Percentiles rank a stretch among this genome's conserved stretches.
These are phyloP conservation scores for Hanseniaspora valbyensis DNA, from an alignment of 805 yeast species.

Conservation along the genomic window DNA sequence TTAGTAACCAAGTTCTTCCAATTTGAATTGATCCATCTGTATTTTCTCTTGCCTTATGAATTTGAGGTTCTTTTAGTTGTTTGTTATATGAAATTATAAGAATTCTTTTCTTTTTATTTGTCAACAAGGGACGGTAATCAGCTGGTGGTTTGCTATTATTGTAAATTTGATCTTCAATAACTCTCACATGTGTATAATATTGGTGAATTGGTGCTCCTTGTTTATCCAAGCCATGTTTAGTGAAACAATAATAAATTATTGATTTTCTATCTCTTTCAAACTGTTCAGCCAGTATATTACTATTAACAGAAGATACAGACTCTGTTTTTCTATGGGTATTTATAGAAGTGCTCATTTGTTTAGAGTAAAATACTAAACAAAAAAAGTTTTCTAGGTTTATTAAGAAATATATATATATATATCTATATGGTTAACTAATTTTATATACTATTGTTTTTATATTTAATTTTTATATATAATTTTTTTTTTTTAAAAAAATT, in stretches of 20 bases:
- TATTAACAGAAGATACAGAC: conserved; percentile 28
- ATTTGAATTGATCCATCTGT: conserved; percentile 67
- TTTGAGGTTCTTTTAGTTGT: conserved; percentile 51
- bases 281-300: conserved; percentile 40
- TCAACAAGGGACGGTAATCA: conserved; percentile 29
- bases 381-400: no score
- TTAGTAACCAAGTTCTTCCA: conserved; percentile 85
- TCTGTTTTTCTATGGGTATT: conserved; percentile 26
- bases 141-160: conserved; percentile 62
- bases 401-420: no score
- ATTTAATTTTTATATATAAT: neutral
- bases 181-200: conserved; percentile 65
- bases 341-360: neutral
- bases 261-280: conserved; percentile 45
- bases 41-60: conserved; percentile 81
- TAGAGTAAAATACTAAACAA: neutral
- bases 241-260: conserved; percentile 41
- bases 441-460: no score
- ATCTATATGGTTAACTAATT: no score
- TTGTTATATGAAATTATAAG: conserved; percentile 45
- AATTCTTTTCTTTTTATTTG: conserved; percentile 50
- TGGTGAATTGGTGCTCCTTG: conserved; percentile 39
- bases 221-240: conserved; percentile 31
- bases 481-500: conserved; percentile 16
- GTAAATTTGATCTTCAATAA: conserved; percentile 61